Evolutionary conservation across 768 basidiomycete genomes (phyloP).

Genomic region (Mycena indigotica): DNA sequence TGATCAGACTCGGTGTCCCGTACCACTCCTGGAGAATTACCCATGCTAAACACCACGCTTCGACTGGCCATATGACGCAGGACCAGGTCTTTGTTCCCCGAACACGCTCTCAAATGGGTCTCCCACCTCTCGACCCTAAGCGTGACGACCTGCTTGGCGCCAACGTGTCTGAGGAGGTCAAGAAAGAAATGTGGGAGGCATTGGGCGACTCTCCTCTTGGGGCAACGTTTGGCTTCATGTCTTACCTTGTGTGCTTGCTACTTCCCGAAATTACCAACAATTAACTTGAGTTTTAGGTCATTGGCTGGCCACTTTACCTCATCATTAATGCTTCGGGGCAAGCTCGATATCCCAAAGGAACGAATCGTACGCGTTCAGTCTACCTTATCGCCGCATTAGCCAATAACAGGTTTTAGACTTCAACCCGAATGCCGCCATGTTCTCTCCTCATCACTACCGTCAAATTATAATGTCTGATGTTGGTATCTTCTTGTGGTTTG

Average conservation of each 20-base stretch:
- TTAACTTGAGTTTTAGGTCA: conserved; percentile 46
- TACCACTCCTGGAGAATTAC: conserved; percentile 97
- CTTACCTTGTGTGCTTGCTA: conserved; percentile 57
- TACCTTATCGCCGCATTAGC: background rate
- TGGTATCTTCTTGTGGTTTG: conserved; percentile 77
- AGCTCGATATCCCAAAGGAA: conserved; percentile 69
- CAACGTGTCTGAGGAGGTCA: conserved; percentile 65
- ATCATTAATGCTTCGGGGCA: conserved; percentile 86
- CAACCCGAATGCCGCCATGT: conserved; percentile 76
- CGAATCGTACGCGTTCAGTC: conserved; percentile 66
- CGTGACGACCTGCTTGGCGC: conserved; percentile 67
- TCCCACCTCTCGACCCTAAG: conserved; percentile 67
- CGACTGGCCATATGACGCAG: conserved; percentile 89
- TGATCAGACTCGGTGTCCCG: conserved; percentile 81
- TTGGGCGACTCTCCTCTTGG: conserved; percentile 89
- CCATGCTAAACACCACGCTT: conserved; percentile 94
- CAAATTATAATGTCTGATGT: conserved; percentile 84
- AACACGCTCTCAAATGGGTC: conserved; percentile 75
- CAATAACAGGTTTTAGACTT: conserved; percentile 55
- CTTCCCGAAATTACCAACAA: background rate
- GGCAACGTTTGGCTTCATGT: conserved; percentile 52
- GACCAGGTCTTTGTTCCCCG: conserved; percentile 95
- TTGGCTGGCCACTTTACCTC: conserved; percentile 87
- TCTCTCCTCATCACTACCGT: conserved; percentile 73
- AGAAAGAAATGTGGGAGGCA: conserved; percentile 79